phyloP scores from a whole-genome alignment of 2,329 filamentous ascomycete genomes.

The Cryphonectria nitschkei region DNA sequence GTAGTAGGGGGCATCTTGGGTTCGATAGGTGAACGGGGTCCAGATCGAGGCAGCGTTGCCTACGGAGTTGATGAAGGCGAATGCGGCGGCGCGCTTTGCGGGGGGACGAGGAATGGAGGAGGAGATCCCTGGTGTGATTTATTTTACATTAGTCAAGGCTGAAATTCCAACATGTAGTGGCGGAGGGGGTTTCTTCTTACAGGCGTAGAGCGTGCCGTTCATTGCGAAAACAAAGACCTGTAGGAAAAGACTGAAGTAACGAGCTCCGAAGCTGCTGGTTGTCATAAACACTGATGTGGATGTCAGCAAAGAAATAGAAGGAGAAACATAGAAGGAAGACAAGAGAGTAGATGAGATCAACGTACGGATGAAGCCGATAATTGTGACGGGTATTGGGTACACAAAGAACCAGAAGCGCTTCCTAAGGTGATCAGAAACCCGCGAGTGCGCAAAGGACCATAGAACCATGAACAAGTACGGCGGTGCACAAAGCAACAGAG shows the following conservation, averaged over 20 bases:
- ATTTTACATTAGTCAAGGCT: background rate
- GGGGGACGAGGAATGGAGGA: conserved; percentile 54
- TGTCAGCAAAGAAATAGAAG: background rate
- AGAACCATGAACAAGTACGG: conserved; percentile 37
- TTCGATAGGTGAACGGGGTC: conserved; percentile 52
- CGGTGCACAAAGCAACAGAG: conserved; percentile 38
- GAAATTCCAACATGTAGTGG: background rate
- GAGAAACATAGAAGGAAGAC: background rate
- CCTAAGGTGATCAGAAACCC: conserved; percentile 43
- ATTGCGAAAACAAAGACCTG: conserved; percentile 60
- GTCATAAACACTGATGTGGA: conserved; percentile 59
- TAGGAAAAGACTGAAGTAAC: conserved; percentile 60
- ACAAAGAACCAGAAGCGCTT: conserved; percentile 45
- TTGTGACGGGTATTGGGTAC: conserved; percentile 31
- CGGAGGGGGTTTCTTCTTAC: background rate
- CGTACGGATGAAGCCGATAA: conserved; percentile 33
- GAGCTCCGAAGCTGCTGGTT: conserved; percentile 52
- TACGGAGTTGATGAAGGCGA: conserved; percentile 58
- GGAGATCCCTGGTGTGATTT: conserved; percentile 48
- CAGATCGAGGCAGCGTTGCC: conserved; percentile 58
- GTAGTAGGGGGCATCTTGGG: conserved; percentile 44
- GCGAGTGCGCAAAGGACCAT: conserved; percentile 39
- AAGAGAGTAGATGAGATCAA: background rate
- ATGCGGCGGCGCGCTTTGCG: conserved; percentile 57
- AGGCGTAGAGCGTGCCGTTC: conserved; percentile 49